A percentile compares a stretch with the other conserved stretches of the same genome.
Conservation (phyloP, 2,329 filamentous ascomycete genomes). For the Aspergillus brunneoviolaceus region DNA sequence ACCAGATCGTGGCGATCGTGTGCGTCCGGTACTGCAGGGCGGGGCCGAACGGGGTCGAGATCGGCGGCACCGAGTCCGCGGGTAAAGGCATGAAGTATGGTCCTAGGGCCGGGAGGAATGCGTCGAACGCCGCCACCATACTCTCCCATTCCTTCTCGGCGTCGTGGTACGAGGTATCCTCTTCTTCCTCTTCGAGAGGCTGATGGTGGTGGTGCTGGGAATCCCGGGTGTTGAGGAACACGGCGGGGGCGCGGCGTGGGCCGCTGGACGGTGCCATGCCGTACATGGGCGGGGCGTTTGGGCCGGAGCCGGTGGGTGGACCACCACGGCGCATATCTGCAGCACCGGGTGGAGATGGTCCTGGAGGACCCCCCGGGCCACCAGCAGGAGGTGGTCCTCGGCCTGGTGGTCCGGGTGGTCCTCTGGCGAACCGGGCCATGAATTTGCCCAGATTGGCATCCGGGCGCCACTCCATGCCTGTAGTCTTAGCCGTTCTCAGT, state of each 20-base stretch:
- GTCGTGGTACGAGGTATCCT: slow-evolving; percentile 64
- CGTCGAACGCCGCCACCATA: slow-evolving; percentile 43
- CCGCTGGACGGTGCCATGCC: slow-evolving; percentile 49
- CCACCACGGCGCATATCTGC: slow-evolving; percentile 7
- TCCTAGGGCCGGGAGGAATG: slow-evolving; percentile 60
- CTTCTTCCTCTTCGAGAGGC: slow-evolving; percentile 54
- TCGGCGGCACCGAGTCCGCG: slow-evolving; percentile 62
- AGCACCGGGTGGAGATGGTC: slow-evolving; percentile 9
- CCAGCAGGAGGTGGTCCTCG: slow-evolving; percentile 14
- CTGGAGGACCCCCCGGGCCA: slow-evolving; percentile 12
- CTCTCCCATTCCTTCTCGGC: slow-evolving; percentile 74
- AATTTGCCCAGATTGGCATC: slow-evolving; percentile 49
- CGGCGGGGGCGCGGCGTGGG: slow-evolving; percentile 47
- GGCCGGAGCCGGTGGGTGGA: slow-evolving; percentile 7
- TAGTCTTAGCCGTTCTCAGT: slow-evolving; percentile 61
- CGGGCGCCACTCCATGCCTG: slow-evolving; percentile 58
- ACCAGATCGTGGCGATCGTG: slow-evolving; percentile 84
- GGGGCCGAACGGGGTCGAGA: slow-evolving; percentile 74
- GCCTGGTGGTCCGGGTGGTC: slow-evolving; percentile 11
- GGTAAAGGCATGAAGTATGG: slow-evolving; percentile 74
- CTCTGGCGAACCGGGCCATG: slow-evolving; percentile 31
- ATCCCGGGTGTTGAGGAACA: slow-evolving; percentile 47
- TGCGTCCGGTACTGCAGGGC: slow-evolving; percentile 81
- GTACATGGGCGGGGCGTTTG: slow-evolving; percentile 43
- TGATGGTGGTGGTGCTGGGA: neutral